Evolutionary conservation across 306 rosid genomes (phyloP).

Genomic region (Pterocarpus macrocarpus): DNA sequence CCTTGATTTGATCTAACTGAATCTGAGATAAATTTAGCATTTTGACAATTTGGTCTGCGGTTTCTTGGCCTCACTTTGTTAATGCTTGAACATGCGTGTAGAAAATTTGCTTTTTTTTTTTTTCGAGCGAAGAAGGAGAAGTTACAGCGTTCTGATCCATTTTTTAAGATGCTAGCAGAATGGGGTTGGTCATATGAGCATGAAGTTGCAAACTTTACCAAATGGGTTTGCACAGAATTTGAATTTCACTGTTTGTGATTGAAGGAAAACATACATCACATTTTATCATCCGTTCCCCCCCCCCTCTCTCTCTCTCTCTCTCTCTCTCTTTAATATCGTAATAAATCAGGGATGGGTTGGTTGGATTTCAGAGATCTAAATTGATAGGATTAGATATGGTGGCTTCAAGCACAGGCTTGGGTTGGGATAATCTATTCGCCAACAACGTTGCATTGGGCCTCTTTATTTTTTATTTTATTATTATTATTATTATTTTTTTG

Average conservation of each 20-base stretch:
- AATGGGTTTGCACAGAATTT: slow-evolving; percentile 21
- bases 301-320: too few species aligned
- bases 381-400: not conserved
- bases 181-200: slow-evolving; percentile 20
- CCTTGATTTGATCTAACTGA: not conserved
- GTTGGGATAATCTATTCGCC: not conserved
- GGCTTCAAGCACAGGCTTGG: not conserved
- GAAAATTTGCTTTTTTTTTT: not conserved
- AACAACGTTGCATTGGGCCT: not conserved
- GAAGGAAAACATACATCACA: not conserved
- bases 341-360: not conserved
- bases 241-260: not conserved
- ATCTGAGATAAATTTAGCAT: not conserved
- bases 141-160: not conserved
- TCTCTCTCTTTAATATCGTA: too few species aligned
- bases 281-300: not conserved
- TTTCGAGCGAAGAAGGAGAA: not conserved
- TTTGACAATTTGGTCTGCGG: not conserved
- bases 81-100: not conserved
- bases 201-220: slow-evolving; percentile 28
- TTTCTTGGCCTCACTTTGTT: not conserved
- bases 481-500: not conserved
- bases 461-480: not conserved
- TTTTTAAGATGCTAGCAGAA: not conserved
- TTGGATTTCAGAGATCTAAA: slow-evolving; percentile 13